Evolutionary conservation across 169 alveolate genomes (phyloP).

Genomic region (Cryptosporidium sp.): DNA sequence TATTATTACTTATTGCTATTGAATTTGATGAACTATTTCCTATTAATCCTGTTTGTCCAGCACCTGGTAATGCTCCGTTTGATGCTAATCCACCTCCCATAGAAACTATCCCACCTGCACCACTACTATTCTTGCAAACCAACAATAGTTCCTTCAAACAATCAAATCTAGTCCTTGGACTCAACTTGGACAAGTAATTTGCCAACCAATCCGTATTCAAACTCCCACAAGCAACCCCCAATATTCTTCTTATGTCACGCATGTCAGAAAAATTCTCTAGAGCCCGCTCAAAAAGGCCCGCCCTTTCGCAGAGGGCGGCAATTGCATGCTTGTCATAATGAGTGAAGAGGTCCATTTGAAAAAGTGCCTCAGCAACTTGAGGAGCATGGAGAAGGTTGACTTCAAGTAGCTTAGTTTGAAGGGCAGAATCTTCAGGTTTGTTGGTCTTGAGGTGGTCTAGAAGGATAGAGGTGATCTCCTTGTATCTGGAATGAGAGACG

Average conservation of each 20-base stretch:
- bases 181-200: slow-evolving; percentile 80
- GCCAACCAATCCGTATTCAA: slow-evolving; percentile 81
- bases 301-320: slow-evolving; percentile 97
- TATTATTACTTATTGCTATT: slow-evolving; percentile 77
- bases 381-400: slow-evolving; percentile 94
- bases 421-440: slow-evolving; percentile 96
- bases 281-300: slow-evolving; percentile 96
- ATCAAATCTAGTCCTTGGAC: slow-evolving; percentile 78
- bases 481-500: slow-evolving; percentile 91
- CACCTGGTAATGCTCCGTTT: not conserved
- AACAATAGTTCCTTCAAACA: slow-evolving; percentile 42
- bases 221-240: slow-evolving; percentile 77
- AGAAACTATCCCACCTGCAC: not conserved
- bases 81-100: not conserved
- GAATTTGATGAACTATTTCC: slow-evolving; percentile 10
- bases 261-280: slow-evolving; percentile 94
- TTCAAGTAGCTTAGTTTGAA: slow-evolving; percentile 98
- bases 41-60: not conserved
- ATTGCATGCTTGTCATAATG: slow-evolving; percentile 96
- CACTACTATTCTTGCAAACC: slow-evolving; percentile 36
- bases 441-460: slow-evolving; percentile 96
- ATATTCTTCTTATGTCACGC: slow-evolving; percentile 93
- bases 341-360: slow-evolving; percentile 94
- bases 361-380: slow-evolving; percentile 95
- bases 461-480: slow-evolving; percentile 97